Evolutionary conservation across 2,329 filamentous ascomycete species (phyloP), one percentile per base, ranked within the genome.

Genomic region (Shiraia sp.): DNA sequence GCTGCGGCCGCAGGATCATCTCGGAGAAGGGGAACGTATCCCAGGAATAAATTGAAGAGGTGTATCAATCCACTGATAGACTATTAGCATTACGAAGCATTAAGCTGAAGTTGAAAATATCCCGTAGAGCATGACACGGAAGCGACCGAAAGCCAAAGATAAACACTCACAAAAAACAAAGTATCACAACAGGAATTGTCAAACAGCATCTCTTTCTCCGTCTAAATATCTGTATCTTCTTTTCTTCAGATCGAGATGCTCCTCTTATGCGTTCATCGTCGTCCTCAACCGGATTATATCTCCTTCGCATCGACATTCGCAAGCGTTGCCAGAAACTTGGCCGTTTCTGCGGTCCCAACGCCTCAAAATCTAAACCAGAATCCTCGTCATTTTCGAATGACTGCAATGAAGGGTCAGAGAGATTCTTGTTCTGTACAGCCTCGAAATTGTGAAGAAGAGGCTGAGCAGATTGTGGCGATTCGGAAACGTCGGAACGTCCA

Each of bases 1-100:
- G 66, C 67, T 12, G 55, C 46, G 13, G 61, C 47, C 14, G 61
- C 48, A 10, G 68, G 49, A 6, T 66, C 53, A 27, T 73, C 68
- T 59, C 63, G 70, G 16, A 74, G 43, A 3, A 70, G 24, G 6
- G 64, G 61, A 3, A 71, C 55, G 13, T 70, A 57, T 9, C 66
- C 62, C 19, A 72, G 47, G n/a, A 67, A 34, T 7, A 70, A 63
- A 34, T 73, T 72, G 29, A 70, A 41, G 3, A 75, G 40, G 41
- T 75, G 72, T 16, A 74, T 49, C 6, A 72, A 43, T 26, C 73
- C 72, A 53, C 73, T 75, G 36, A 15, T n/a, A 39, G 10, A 28
- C 4, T 22, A 46, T 57, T 42, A 61, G 52, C 29, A 52, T 25
- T 32, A 15, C 24, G 31, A 17, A 28, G 14, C 9, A 15, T 39